Evolutionary conservation across 2,329 filamentous ascomycete species (phyloP), one percentile per base, ranked within the genome.

Genomic region (Albifimbria verrucaria): DNA sequence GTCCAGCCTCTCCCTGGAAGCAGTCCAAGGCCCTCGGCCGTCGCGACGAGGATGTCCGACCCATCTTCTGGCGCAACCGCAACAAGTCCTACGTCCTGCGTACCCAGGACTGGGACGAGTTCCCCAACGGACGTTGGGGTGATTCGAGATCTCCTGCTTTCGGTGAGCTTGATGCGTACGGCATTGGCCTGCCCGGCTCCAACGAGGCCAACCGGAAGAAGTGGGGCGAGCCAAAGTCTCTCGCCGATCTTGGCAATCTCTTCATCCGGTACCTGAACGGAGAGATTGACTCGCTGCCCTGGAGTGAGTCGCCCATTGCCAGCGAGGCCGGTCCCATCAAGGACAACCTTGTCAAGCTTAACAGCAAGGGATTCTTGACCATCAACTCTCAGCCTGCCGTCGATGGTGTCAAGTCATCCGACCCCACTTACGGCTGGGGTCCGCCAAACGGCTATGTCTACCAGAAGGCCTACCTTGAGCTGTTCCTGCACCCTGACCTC

Each of bases 81-180:
- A 94, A 96, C 73, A 92, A 94, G 67, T 96, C 92, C 4, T 99
- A 99, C 65, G 87, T 99, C 52, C 86, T 91, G 52, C 90, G 94
- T 52, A 99, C 94, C 1, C 92, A 97, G 68, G 93, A 97, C 62
- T 99, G 94, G 94, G 94, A 99, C 65, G 94, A 99, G 71, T 99
- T 97, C 64, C 94, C 94, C 52, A 99, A 99, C 77, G 94, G 94
- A 46, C 89, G 94, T 71, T 99, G 94, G 94, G 95, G 94, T 73
- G 94, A 99, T 72, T 93, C 92, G 50, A 85, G 94, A 59, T 97
- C 93, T 54, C 94, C 94, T 56, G 94, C 94, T 49, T 99, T 97
- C 66, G 94, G 94, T 65, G 92, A 97, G 72, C 78, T 97, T 50
- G 93, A 97, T 72, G 87, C 91, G 9, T 97, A 99, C 66, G 93